A percentile compares a stretch with the other conserved stretches of the same genome.
phyloP scores from a whole-genome alignment of 257 asterid genomes.

The Solanum medicagineum region DNA sequence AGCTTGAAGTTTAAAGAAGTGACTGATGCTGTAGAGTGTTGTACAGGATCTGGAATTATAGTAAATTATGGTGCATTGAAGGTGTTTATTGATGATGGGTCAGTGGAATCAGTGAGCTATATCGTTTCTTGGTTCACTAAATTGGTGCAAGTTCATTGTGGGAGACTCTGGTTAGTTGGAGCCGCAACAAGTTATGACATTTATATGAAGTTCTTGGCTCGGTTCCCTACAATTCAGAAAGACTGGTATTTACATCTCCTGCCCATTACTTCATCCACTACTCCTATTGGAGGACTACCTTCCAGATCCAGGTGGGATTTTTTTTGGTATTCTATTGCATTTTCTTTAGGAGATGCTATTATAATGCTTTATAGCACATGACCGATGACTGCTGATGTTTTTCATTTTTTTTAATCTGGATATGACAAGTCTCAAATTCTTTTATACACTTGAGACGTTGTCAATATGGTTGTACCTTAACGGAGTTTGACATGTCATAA shows the following conservation, averaged over 20 bases:
- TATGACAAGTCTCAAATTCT: background rate
- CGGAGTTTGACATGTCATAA: background rate
- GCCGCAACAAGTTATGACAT: conserved; percentile 38
- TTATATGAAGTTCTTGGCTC: conserved; percentile 40
- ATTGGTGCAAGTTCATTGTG: conserved; percentile 28
- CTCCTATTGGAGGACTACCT: conserved; percentile 32
- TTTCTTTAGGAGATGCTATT: background rate
- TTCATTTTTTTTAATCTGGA: background rate
- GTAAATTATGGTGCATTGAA: conserved; percentile 60
- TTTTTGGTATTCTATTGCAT: background rate
- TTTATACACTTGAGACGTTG: background rate
- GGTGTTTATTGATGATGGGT: conserved; percentile 37
- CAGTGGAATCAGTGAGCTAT: conserved; percentile 20
- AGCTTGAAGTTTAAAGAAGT: conserved; percentile 43
- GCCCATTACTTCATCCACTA: conserved; percentile 53
- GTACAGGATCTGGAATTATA: conserved; percentile 43
- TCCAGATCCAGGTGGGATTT: conserved; percentile 43
- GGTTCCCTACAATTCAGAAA: conserved; percentile 44
- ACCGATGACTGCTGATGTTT: background rate
- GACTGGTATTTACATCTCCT: conserved; percentile 77
- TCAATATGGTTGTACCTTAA: conserved; percentile 1
- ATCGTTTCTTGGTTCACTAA: conserved; percentile 41
- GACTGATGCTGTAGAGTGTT: conserved; percentile 15
- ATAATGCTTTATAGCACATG: background rate
- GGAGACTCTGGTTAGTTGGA: conserved; percentile 70